Conservation (phyloP, 805 yeast genomes). For the Ogataea paraovalis region DNA sequence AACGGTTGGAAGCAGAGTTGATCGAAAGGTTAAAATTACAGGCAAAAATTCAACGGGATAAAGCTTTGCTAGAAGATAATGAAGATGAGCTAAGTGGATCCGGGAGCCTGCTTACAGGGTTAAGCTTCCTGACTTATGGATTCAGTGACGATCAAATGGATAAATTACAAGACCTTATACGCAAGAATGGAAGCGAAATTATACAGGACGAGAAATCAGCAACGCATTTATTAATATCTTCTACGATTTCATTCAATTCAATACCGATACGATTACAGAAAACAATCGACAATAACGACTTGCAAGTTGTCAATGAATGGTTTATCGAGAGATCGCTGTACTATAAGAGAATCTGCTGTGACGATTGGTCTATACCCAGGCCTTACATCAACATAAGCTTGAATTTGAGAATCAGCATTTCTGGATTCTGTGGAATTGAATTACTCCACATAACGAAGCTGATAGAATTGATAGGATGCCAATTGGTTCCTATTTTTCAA, state of each 20-base stretch:
- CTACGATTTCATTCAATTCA: conserved; percentile 11
- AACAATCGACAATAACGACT: conserved; percentile 20
- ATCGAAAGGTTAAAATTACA: not conserved
- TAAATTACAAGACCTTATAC: conserved; percentile 16
- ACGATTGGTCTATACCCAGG: conserved; percentile 29
- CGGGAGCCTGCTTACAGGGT: conserved; percentile 31
- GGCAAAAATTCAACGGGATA: not conserved
- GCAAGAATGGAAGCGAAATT: conserved; percentile 22
- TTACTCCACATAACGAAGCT: conserved; percentile 45
- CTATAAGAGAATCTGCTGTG: conserved; percentile 16
- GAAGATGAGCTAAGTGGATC: conserved; percentile 17
- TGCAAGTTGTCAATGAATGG: conserved; percentile 31
- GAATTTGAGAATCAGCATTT: conserved; percentile 30
- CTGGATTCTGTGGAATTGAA: conserved; percentile 31
- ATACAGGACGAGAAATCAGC: conserved; percentile 32
- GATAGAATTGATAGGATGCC: conserved; percentile 49
- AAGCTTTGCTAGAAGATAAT: not conserved
- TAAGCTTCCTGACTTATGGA: conserved; percentile 37
- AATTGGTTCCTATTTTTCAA: conserved; percentile 45
- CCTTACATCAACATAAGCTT: conserved; percentile 23
- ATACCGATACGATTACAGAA: conserved; percentile 16
- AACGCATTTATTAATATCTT: conserved; percentile 29
- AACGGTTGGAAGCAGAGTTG: conserved; percentile 7
- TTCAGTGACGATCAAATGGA: conserved; percentile 17
- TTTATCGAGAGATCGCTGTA: conserved; percentile 29